Conservation (phyloP, 495 filamentous ascomycete species). For the Penicillium diatomitis region DNA sequence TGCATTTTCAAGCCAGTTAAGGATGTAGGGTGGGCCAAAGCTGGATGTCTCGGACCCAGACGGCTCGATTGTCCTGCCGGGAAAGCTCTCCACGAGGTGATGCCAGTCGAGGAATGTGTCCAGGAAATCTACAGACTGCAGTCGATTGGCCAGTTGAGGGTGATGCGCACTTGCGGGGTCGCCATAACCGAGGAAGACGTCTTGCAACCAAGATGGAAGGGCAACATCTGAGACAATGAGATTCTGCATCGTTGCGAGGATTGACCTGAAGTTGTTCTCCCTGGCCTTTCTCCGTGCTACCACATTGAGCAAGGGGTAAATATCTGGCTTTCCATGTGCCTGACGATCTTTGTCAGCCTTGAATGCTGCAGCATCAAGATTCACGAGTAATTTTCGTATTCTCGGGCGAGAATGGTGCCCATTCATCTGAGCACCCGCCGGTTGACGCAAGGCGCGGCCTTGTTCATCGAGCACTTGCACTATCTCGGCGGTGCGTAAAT, state of each 20-base stretch:
- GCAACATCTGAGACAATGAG: slow-evolving; percentile 79
- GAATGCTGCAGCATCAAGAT: slow-evolving; percentile 71
- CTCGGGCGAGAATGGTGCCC: slow-evolving; percentile 43
- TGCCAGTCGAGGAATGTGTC: slow-evolving; percentile 96
- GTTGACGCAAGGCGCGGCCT: slow-evolving; percentile 64
- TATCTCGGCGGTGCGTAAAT: slow-evolving; percentile 76
- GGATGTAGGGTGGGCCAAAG: slow-evolving; percentile 80
- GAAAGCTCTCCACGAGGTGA: slow-evolving; percentile 80
- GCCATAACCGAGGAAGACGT: slow-evolving; percentile 94
- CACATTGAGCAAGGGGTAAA: slow-evolving; percentile 83
- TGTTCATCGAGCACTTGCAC: slow-evolving; percentile 84
- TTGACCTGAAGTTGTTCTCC: slow-evolving; percentile 96
- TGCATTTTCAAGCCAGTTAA: slow-evolving; percentile 50
- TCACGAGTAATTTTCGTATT: slow-evolving; percentile 64
- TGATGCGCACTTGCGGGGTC: slow-evolving; percentile 84
- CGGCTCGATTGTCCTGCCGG: slow-evolving; percentile 74
- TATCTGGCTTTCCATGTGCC: slow-evolving; percentile 55
- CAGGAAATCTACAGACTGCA: slow-evolving; percentile 73
- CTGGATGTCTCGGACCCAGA: slow-evolving; percentile 58
- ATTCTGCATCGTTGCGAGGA: slow-evolving; percentile 82
- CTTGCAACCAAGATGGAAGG: slow-evolving; percentile 85
- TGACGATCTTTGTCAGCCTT: slow-evolving; percentile 63
- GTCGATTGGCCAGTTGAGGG: slow-evolving; percentile 67
- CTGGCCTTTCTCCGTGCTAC: slow-evolving; percentile 74
- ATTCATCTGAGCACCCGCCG: slow-evolving; percentile 40